Percentiles rank a stretch among this genome's conserved stretches.
phyloP scores from a whole-genome alignment of 352 stramenopile genomes.

The Globisporangium orthogonon region DNA sequence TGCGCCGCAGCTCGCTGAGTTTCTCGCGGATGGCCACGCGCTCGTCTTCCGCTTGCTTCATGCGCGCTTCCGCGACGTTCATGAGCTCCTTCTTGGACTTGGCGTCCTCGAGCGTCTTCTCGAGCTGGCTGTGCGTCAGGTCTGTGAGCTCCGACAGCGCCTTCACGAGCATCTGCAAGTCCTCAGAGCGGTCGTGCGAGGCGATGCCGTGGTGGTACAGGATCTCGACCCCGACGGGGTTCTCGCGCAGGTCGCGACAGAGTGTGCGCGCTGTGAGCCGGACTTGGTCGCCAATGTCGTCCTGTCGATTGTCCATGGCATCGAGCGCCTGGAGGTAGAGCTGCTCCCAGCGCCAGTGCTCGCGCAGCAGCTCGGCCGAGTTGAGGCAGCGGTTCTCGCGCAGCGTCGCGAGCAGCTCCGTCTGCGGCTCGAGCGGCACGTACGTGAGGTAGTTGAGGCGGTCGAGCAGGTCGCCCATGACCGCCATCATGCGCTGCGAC shows the following conservation, averaged over 20 bases:
- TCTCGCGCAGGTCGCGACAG: constrained; percentile 71
- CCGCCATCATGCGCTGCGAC: constrained; percentile 83
- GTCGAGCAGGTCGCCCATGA: constrained; percentile 82
- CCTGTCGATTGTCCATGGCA: constrained; percentile 45
- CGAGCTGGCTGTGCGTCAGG: constrained; percentile 62
- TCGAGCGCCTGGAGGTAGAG: constrained; percentile 55
- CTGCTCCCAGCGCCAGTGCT: constrained; percentile 80
- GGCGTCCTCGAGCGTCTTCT: constrained; percentile 83
- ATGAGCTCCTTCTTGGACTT: constrained; percentile 81
- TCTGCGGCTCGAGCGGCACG: constrained; percentile 59
- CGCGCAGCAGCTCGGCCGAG: constrained; percentile 49
- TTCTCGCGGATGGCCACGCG: constrained; percentile 69
- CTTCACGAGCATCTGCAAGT: constrained; percentile 71
- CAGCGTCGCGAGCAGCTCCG: constrained; percentile 42
- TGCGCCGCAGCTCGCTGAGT: constrained; percentile 65
- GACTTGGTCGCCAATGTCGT: constrained; percentile 79
- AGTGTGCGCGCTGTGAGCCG: constrained; percentile 51
- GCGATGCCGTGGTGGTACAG: constrained; percentile 59
- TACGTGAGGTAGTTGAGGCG: constrained; percentile 84
- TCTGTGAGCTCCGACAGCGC: constrained; percentile 79
- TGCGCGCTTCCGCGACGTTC: constrained; percentile 61
- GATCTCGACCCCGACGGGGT: constrained; percentile 61
- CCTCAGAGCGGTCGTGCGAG: constrained; percentile 49
- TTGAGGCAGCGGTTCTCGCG: constrained; percentile 59
- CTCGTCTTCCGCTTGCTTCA: constrained; percentile 82